These are phyloP conservation scores for Camelina sativa DNA, from an alignment of 345 rosid genomes.

Conservation along the genomic window DNA sequence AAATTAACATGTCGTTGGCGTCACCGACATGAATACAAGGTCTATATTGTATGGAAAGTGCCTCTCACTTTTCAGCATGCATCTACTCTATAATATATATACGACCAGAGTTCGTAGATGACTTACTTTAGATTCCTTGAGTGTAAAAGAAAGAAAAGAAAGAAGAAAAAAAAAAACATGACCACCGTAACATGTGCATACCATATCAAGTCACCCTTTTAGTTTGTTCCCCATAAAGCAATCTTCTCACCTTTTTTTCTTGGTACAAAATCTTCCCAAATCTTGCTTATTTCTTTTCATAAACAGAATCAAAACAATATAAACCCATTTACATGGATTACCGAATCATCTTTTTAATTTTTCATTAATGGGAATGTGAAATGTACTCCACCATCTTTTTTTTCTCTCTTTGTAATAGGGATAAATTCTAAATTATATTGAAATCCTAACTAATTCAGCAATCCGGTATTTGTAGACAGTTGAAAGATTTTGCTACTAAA, in stretches of 20 bases:
- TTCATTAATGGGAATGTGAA: slow-evolving; percentile 35
- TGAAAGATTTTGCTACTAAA: not conserved
- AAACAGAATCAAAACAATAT: slow-evolving; percentile 36
- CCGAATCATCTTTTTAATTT: slow-evolving; percentile 34
- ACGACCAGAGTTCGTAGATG: slow-evolving; percentile 35
- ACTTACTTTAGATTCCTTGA: slow-evolving; percentile 35
- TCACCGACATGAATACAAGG: slow-evolving; percentile 39
- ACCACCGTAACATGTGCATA: slow-evolving; percentile 44
- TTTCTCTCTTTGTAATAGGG: not conserved
- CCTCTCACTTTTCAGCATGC: slow-evolving; percentile 40
- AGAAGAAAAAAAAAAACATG: slow-evolving; percentile 10
- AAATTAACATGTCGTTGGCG: slow-evolving; percentile 15
- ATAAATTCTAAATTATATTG: not conserved
- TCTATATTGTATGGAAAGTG: slow-evolving; percentile 10
- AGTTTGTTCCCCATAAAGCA: slow-evolving; percentile 45
- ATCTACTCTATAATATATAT: slow-evolving; percentile 36
- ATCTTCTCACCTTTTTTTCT: slow-evolving; percentile 30
- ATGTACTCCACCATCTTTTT: slow-evolving; percentile 32
- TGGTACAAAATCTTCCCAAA: slow-evolving; percentile 45
- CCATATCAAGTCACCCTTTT: slow-evolving; percentile 44
- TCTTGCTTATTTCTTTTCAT: slow-evolving; percentile 46
- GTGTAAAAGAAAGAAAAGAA: not conserved
- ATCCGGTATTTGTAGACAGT: not conserved
- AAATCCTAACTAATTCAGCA: not conserved
- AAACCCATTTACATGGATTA: slow-evolving; percentile 32